A percentile compares a stretch with the other conserved stretches of the same genome.
Evolutionary conservation across 2,329 filamentous ascomycete species (phyloP).

Genomic region (Claviceps sp.): DNA sequence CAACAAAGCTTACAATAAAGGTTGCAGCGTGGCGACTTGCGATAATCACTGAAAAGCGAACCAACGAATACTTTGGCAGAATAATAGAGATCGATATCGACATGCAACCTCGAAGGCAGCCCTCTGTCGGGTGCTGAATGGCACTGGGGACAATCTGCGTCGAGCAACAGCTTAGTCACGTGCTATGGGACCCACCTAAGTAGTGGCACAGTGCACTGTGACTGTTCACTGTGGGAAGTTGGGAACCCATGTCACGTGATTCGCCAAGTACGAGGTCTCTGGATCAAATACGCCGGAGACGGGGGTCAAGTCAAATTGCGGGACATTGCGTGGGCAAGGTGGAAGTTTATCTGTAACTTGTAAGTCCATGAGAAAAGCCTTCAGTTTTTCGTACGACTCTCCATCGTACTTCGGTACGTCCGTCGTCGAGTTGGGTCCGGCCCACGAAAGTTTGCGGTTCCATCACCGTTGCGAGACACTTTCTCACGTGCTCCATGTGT

Average conservation of each 20-base stretch:
- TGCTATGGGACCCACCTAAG: neutral
- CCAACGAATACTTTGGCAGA: slow-evolving; percentile 27
- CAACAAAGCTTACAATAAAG: slow-evolving; percentile 18
- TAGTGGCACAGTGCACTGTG: neutral
- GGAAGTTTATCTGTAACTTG: no score
- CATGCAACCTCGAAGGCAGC: slow-evolving; percentile 7
- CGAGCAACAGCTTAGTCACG: slow-evolving; percentile 2
- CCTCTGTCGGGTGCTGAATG: neutral
- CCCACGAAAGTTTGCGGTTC: no score
- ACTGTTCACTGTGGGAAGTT: neutral
- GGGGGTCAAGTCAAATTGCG: no score
- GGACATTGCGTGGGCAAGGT: no score
- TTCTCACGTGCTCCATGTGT: no score
- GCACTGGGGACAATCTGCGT: slow-evolving; percentile 1
- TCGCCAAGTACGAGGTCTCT: neutral
- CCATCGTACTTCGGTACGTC: no score
- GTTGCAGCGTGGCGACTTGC: slow-evolving; percentile 18
- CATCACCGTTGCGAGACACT: no score
- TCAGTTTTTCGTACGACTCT: no score
- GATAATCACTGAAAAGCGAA: slow-evolving; percentile 20
- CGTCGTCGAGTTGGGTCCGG: no score
- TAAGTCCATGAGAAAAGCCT: no score
- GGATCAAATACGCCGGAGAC: no score
- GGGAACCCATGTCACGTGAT: neutral
- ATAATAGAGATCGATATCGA: slow-evolving; percentile 24